phyloP scores from a whole-genome alignment of 129 eudicot genomes.

The Artemisia tridentata region DNA sequence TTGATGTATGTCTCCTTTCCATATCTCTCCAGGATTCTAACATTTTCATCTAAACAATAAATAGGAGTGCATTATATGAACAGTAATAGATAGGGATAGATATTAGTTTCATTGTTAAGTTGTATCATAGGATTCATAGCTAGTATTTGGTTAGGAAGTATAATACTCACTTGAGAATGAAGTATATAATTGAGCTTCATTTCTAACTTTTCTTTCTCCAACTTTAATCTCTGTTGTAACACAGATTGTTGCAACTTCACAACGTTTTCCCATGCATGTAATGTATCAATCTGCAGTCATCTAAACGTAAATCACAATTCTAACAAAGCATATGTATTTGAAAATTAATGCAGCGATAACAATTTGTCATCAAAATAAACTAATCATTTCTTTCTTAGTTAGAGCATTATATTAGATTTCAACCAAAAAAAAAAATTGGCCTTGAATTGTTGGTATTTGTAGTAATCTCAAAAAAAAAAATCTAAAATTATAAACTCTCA shows the following conservation, averaged over 20 bases:
- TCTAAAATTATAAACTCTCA: no score
- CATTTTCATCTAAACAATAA: slow-evolving; percentile 35
- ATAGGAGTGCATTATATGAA: not conserved
- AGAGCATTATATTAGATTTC: not conserved
- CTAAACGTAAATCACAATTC: not conserved
- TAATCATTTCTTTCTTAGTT: not conserved
- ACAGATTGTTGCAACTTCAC: slow-evolving; percentile 56
- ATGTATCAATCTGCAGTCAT: slow-evolving; percentile 39
- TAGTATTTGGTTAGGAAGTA: not conserved
- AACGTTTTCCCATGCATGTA: slow-evolving; percentile 33
- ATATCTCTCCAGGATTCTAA: slow-evolving; percentile 57
- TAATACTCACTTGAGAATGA: slow-evolving; percentile 55
- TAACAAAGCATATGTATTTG: not conserved
- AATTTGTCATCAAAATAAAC: not conserved
- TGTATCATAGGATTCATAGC: not conserved
- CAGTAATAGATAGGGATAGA: not conserved
- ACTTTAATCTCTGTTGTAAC: slow-evolving; percentile 48
- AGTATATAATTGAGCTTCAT: slow-evolving; percentile 50
- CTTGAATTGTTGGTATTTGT: not conserved
- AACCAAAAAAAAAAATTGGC: not conserved
- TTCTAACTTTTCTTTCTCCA: slow-evolving; percentile 59
- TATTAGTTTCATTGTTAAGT: not conserved
- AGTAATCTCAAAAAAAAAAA: no score
- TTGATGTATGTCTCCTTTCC: slow-evolving; percentile 50
- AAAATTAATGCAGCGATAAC: no score